Evolutionary conservation across 2,329 filamentous ascomycete genomes (phyloP), one percentile per base, ranked within the genome.

Genomic region (Aspergillus japonicus): DNA sequence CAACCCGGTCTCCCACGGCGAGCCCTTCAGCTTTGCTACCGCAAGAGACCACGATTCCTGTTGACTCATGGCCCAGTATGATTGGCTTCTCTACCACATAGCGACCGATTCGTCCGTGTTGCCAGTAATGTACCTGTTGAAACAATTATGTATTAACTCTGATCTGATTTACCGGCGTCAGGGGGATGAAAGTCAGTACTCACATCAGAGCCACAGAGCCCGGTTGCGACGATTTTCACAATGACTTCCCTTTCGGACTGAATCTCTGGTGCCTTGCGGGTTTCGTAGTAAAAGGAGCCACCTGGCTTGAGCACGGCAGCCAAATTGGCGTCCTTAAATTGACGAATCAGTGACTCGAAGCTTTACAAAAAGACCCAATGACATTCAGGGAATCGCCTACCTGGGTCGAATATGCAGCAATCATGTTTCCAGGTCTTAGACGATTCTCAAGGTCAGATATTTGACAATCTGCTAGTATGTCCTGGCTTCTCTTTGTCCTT

Each of bases 151-250:
- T 19, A 6, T 49, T 47, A 50, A 48, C 24, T 14, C 48, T 23
- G 33, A 24, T 26, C 26, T 44, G 4, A 10, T 8, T 44, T 5
- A 35, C 8, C 7, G 2, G n/a, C 21, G 19, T 44, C 12, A 4
- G 2, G 23, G 19, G n/a, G 14, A 29, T 42, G 16, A 16, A 33
- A 39, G 12, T 4, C 19, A 23, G 5, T 6, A 60, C 67, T 83
- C 64, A 89, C 89, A 75, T 95, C 91, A 57, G 87, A 90, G 59
- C 91, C 91, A 80, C 91, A 94, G 77, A 95, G 93, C 65, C 90
- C 90, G 2, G 91, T 95, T 81, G 88, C 92, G 79, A 89, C 87
- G 65, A 92, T 82, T 71, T 87, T 85, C 59, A 94, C 86, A 69
- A 92, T 83, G 63, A 94, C 90, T 74, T 93, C 87, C 79, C 91